A percentile compares a stretch with the other conserved stretches of the same genome.
These are phyloP conservation scores for Chenopodium quinoa DNA, from an alignment of 148 eudicot species.

Conservation along the genomic window DNA sequence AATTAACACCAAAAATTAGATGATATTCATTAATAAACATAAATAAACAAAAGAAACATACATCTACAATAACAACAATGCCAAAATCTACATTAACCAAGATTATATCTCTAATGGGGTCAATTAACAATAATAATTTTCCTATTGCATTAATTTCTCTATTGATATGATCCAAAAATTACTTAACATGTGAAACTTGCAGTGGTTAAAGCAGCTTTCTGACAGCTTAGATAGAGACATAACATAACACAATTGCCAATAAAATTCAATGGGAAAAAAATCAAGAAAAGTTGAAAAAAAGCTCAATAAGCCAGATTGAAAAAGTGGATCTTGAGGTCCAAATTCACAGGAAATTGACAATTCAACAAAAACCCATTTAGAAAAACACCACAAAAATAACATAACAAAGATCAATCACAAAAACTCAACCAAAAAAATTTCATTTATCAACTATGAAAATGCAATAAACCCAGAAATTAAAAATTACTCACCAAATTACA, in stretches of 20 bases:
- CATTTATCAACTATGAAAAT: slow-evolving; percentile 4
- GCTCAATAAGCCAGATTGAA: slow-evolving; percentile 17
- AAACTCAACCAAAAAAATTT: background rate
- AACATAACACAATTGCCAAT: slow-evolving; percentile 23
- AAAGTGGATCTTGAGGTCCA: slow-evolving; percentile 23
- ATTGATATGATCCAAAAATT: background rate
- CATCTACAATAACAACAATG: slow-evolving; percentile 5
- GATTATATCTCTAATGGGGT: no score
- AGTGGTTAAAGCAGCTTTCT: slow-evolving; percentile 11
- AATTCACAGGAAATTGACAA: slow-evolving; percentile 24
- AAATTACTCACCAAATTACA: slow-evolving; percentile 21
- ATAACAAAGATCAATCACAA: slow-evolving; percentile 19
- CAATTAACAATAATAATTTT: background rate
- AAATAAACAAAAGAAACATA: background rate
- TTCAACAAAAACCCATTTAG: slow-evolving; percentile 24
- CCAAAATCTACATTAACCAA: background rate
- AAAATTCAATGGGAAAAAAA: background rate
- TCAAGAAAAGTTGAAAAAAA: background rate
- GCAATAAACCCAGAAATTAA: background rate
- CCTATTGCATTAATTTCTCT: background rate
- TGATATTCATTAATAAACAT: background rate
- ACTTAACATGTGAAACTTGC: slow-evolving; percentile 19
- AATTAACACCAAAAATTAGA: slow-evolving; percentile 14
- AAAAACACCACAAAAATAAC: slow-evolving; percentile 14
- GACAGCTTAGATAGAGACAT: slow-evolving; percentile 28